Base-by-base conservation (phyloP, 257 asterid species). In the Ehretia macrophylla region DNA sequence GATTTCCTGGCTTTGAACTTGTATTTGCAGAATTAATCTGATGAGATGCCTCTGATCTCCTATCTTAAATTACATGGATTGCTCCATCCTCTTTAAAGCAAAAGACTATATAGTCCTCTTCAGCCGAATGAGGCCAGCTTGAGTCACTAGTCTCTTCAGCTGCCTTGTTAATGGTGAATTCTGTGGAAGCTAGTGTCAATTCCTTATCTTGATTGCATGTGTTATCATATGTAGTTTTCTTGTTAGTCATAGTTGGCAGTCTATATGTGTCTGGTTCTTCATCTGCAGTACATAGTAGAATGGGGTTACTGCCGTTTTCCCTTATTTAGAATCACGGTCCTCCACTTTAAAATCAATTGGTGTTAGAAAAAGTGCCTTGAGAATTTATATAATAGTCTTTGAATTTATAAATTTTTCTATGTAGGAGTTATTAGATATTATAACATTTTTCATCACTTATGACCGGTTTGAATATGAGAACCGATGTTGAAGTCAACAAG, bases 11-110 rank as follows among this genome's bases (percentile, higher is more conserved):
- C 72, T 55, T 56, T 44, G 45, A 23, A 22, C 22, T 14, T 35
- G 19, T 35, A 10, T 21, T 38, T 47, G 57, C 20, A 45, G 32
- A 69, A 37, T 67, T 52, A 10, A 40, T 49, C 14, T 17, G 35
- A 19, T 52, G 48, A 37, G 63, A 50, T 50, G 60, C 45, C 39
- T 63, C 70, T 5, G 72, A 58, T 16, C 63, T 74, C 38, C 51
- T 69, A 14, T 79, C 86, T 38, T 72, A 74, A n/a, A 77, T 56
- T 66, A 85, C 58, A n/a, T 68, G 79, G 17, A 85, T 85, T 14
- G 66, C 90, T 32, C 95, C 96, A 61, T 83, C 86, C 4, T 85
- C 85, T 64, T 68, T 61, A 17, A 88, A 85, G 78, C 88, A 77
- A 60, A 88, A 88, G 10, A 85, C 95, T 18, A 88, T 76, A 42